Base-by-base conservation (phyloP, 2,329 filamentous ascomycete species). In the Raffaelea ambrosiae region DNA sequence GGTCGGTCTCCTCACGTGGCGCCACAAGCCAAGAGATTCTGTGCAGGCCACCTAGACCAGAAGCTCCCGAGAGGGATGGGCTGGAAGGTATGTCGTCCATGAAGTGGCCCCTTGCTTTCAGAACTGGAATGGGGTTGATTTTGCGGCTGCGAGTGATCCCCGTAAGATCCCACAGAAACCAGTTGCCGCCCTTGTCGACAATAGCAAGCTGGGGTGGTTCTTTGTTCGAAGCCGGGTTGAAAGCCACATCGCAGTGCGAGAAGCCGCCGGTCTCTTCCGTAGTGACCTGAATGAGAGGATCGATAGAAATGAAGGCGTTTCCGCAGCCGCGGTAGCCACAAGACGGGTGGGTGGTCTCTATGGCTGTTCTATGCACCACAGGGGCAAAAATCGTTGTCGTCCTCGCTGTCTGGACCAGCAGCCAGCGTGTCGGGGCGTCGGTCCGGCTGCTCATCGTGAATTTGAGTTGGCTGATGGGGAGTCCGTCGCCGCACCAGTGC, bases 81-180 rank as follows among this genome's bases (percentile, higher is more conserved):
- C 21, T n/a, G 8, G 47, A 9, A 3, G 36, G 23, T 1, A 46
- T 13, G 3, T 38, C 40, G 8, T 50, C 40, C 16, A 49, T 11
- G 7, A 75, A 67, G 44, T 72, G 69, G 2, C 76, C 76, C 11
- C 20, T 38, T 0, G 45, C 43, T 13, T 26, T 11, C 1, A 47
- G 9, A 3, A 46, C 66, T 66, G 44, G 63, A 61, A 18, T 48
- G 57, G 65, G 54, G 9, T 57, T 61, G 26, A 62, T 26, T 59
- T 65, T 19, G 64, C 61, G 20, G 62, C 58, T 11, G 61, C 58
- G 18, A 63, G 61, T 58, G 29, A 49, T 67, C 47, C 65, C 67
- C 13, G 56, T 54, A 21, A 84, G 65, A 51, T 84, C 72, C 80
- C 83, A 88, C 4, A 88, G 62, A 40, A 69, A 80, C 86, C 85